Base-by-base conservation (phyloP, 768 basidiomycete species). In the Mycena indigotica region DNA sequence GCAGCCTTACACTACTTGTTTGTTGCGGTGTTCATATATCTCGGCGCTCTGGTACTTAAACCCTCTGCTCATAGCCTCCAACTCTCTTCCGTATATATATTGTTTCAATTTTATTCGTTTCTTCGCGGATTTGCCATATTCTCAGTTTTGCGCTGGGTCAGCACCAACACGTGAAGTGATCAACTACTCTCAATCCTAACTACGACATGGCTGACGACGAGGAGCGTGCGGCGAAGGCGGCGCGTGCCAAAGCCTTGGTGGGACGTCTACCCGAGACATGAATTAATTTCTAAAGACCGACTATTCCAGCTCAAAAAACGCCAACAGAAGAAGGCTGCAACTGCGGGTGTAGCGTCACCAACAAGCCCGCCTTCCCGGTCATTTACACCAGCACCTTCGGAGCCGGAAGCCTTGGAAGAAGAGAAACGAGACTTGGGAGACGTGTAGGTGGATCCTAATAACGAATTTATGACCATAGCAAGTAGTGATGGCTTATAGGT, bases 181-280 rank as follows among this genome's bases (percentile, higher is more conserved):
- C 56, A 57, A 2, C 30, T 28, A 50, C 28, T 50, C 30, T 28
- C 46, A n/a, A 21, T 28, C 35, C 28, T 21, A 39, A 28, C 51
- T 52, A 58, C 25, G n/a, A n/a, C 15, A 84, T 80, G 84, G 79
- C 85, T 24, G 91, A 91, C 62, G 62, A 63, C 65, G 85, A 86
- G 57, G 92, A 93, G 60, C 84, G 91, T 59, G 89, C 89, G 52
- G 84, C 84, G 16, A 92, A 89, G 73, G 84, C 91, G 54, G 92
- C 92, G 2, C 84, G 92, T 60, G 92, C 89, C 54, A 91, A 89
- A 71, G 91, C 89, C 49, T 67, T 94, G 84, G 92, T 93, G 69
- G 56, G 81, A 71, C n/a, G 12, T 21, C n/a, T 50, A 23, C 50
- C 41, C 35, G 56, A 55, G 50, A 52, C 44, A 53, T 32, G 6